phyloP scores from a whole-genome alignment of 179 eudicot genomes.

The Amaranthus tricolor region DNA sequence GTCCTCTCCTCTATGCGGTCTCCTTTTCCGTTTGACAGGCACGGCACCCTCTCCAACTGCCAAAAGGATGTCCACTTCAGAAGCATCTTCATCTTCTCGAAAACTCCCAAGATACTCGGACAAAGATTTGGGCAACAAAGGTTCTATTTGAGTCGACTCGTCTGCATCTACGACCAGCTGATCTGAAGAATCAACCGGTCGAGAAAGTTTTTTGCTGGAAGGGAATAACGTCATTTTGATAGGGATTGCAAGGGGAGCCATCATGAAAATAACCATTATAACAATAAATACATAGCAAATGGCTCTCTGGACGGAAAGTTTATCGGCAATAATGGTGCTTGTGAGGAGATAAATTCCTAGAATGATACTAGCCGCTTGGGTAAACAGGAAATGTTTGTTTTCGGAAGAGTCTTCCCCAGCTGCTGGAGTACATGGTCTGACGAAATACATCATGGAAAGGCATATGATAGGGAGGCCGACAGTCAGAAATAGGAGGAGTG shows the following conservation, averaged over 20 bases:
- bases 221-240: conserved; percentile 81
- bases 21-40: conserved; percentile 33
- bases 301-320: conserved; percentile 35
- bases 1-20: conserved; percentile 77
- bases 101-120: conserved; percentile 23
- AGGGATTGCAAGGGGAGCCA: conserved; percentile 86
- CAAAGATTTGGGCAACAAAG: conserved; percentile 25
- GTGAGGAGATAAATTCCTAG: conserved; percentile 69
- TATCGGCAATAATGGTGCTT: conserved; percentile 46
- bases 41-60: conserved; percentile 48
- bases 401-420: conserved; percentile 61
- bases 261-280: conserved; percentile 55
- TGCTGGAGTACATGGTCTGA: conserved; percentile 79
- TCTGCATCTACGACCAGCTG: conserved; percentile 21
- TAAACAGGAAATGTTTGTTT: conserved; percentile 59
- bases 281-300: conserved; percentile 47
- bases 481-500: conserved; percentile 55
- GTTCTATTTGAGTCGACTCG: conserved; percentile 28
- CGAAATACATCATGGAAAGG: conserved; percentile 61
- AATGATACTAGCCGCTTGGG: conserved; percentile 56
- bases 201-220: conserved; percentile 23
- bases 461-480: conserved; percentile 64
- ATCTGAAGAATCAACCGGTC: conserved; percentile 30
- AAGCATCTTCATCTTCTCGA: conserved; percentile 29
- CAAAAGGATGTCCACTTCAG: conserved; percentile 35